These are phyloP conservation scores for Ambrosia artemisiifolia DNA, from an alignment of 129 eudicot genomes.

Conservation along the genomic window DNA sequence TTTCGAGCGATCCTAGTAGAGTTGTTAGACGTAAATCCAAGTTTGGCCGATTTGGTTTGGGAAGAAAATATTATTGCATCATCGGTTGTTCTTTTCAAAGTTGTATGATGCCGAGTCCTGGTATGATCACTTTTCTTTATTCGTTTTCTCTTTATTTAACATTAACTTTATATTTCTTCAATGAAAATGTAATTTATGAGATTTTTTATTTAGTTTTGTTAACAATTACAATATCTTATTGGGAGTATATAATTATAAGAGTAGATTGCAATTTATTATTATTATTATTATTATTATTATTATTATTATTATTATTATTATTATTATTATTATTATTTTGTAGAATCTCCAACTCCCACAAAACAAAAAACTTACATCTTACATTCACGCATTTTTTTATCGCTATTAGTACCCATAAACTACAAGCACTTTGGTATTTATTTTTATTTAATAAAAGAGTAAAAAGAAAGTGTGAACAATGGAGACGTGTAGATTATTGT, in stretches of 20 bases:
- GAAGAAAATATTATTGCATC: constrained; percentile 39
- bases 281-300: no score
- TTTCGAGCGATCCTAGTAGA: background rate
- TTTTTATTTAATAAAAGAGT: no score
- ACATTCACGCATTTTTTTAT: no score
- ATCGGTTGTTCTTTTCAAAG: constrained; percentile 47
- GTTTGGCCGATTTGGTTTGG: constrained; percentile 1
- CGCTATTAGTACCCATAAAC: no score
- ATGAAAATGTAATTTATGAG: background rate
- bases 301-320: no score
- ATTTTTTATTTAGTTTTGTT: background rate
- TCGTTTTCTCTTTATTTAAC: background rate
- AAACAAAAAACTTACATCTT: no score
- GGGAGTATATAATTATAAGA: background rate
- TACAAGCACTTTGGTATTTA: no score
- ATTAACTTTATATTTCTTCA: background rate
- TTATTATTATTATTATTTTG: no score
- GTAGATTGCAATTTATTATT: background rate
- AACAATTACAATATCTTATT: background rate
- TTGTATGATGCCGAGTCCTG: constrained; percentile 17
- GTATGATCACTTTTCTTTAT: constrained; percentile 14
- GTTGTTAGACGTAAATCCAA: background rate
- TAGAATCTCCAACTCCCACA: no score
- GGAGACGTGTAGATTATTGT: no score
- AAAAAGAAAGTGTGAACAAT: no score